phyloP scores from a whole-genome alignment of 371 early-diverging fungal species.

The Aphelidium insulamus region DNA sequence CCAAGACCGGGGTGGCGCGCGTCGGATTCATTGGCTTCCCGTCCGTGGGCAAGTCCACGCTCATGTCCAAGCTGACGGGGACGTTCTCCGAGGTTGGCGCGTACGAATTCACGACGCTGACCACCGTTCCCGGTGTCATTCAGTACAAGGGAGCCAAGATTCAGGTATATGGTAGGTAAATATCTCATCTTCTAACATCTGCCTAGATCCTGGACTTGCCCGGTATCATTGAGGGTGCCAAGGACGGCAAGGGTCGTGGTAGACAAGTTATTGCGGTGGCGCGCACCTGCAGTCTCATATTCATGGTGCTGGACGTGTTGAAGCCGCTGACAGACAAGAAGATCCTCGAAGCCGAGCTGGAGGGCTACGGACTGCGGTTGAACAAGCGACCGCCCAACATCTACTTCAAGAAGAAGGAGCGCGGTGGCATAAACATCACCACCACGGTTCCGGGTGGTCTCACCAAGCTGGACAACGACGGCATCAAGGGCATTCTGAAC shows the following conservation, averaged over 20 bases:
- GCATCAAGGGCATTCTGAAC: conserved; percentile 63
- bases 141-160: conserved; percentile 96
- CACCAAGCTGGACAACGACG: conserved; percentile 58
- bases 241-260: conserved; percentile 93
- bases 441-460: conserved; percentile 68
- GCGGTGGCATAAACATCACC: conserved; percentile 80
- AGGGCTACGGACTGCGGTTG: conserved; percentile 94
- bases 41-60: conserved; percentile 90
- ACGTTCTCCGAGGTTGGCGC: conserved; percentile 90
- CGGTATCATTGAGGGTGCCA: conserved; percentile 98
- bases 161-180: conserved; percentile 32
- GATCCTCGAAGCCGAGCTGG: conserved; percentile 93
- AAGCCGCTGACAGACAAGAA: conserved; percentile 84
- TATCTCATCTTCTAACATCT: conserved; percentile 16
- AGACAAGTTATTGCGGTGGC: conserved; percentile 74
- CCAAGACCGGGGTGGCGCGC: conserved; percentile 89
- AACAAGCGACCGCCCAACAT: conserved; percentile 93
- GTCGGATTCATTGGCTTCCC: conserved; percentile 90
- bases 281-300: conserved; percentile 80
- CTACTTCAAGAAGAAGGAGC: conserved; percentile 77
- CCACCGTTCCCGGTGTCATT: conserved; percentile 89
- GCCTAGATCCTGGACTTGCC: conserved; percentile 38
- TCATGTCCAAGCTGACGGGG: conserved; percentile 94
- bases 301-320: conserved; percentile 86
- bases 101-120: conserved; percentile 98